Percentiles rank a stretch among this genome's conserved stretches.
phyloP scores from a whole-genome alignment of 805 yeast species.

The Zygosaccharomyces siamensis region DNA sequence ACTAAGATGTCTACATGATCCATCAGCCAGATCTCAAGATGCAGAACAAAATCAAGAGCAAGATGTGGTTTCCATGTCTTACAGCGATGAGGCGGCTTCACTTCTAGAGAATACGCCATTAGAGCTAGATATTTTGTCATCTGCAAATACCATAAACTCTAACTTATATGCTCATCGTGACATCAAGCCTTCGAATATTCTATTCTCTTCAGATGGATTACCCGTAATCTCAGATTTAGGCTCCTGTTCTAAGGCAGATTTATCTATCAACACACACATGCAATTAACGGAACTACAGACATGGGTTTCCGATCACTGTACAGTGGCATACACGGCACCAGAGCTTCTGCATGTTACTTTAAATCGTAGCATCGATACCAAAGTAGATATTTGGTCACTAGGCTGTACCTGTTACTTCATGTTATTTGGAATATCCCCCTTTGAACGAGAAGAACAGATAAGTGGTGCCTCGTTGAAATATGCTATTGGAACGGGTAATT shows the following conservation, averaged over 20 bases:
- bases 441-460: constrained; percentile 74
- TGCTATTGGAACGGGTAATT: constrained; percentile 69
- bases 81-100: constrained; percentile 29
- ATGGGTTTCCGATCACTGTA: constrained; percentile 67
- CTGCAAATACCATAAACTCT: constrained; percentile 8
- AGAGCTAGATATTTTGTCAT: constrained; percentile 15
- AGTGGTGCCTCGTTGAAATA: constrained; percentile 77
- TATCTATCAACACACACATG: constrained; percentile 51
- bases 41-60: constrained; percentile 7
- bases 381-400: constrained; percentile 85
- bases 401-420: constrained; percentile 80
- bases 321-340: constrained; percentile 85
- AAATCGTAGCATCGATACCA: constrained; percentile 50
- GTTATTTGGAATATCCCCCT: constrained; percentile 78
- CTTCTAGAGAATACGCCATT: constrained; percentile 19
- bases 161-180: constrained; percentile 71
- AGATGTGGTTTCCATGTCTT: constrained; percentile 19
- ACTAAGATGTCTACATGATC: constrained; percentile 62
- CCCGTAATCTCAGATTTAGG: constrained; percentile 86
- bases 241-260: constrained; percentile 62
- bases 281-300: constrained; percentile 77
- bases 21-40: constrained; percentile 19
- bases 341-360: constrained; percentile 76
- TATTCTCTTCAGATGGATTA: constrained; percentile 66
- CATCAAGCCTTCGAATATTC: constrained; percentile 82